A percentile compares a stretch with the other conserved stretches of the same genome.
Evolutionary conservation across 164 flowering plant genomes (phyloP).

Genomic region (Tetracentron sinense): DNA sequence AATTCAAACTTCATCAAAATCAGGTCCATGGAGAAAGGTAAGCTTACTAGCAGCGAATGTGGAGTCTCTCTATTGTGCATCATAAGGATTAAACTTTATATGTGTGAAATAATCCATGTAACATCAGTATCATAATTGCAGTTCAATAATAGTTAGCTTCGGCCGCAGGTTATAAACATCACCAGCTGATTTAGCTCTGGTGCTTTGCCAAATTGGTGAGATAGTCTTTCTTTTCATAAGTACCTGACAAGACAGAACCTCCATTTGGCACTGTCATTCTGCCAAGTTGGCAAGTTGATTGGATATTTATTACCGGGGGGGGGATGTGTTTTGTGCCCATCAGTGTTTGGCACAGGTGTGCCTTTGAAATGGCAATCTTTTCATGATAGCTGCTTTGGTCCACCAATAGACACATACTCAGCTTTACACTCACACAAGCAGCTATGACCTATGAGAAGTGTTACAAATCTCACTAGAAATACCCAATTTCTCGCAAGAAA

Average conservation of each 20-base stretch:
- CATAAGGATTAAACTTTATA: background rate
- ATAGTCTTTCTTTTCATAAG: background rate
- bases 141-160: background rate
- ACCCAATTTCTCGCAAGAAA: too few relatives aligned
- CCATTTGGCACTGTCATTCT: background rate
- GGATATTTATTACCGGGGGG: background rate
- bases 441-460: too few relatives aligned
- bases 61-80: background rate
- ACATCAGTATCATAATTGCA: background rate
- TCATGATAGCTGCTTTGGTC: too few relatives aligned
- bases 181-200: background rate
- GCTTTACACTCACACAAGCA: too few relatives aligned
- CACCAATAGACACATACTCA: too few relatives aligned
- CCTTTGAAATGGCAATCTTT: too few relatives aligned
- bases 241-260: background rate
- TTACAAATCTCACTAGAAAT: too few relatives aligned
- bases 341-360: too few relatives aligned
- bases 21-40: constrained; percentile 94
- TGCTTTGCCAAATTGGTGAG: background rate
- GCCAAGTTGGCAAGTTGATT: background rate
- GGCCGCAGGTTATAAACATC: background rate
- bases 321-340: too few relatives aligned
- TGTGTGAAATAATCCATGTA: constrained; percentile 5
- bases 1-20: constrained; percentile 42
- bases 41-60: background rate